Conservation (phyloP, 2,329 filamentous ascomycete species). For the Penicillium vulpinum region DNA sequence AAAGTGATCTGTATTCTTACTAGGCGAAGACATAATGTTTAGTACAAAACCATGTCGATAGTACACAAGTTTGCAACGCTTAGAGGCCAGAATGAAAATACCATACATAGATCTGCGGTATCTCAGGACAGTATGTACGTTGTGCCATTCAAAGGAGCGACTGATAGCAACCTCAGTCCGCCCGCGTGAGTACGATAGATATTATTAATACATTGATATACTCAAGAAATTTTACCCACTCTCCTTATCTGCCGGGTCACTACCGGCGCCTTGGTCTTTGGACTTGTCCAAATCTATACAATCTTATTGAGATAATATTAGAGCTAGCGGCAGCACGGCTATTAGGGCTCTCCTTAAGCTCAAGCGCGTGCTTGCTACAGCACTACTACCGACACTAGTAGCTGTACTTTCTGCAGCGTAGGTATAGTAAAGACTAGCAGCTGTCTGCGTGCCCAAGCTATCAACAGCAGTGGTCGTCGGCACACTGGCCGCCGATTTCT, state of each 20-base stretch:
- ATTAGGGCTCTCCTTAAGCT: not conserved
- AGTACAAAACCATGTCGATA: not conserved
- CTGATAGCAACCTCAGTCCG: not conserved
- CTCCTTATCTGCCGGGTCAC: too few relatives aligned
- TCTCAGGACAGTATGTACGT: not conserved
- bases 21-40: not conserved
- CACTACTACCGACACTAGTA: not conserved
- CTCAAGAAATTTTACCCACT: too few relatives aligned
- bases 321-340: not conserved
- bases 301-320: not conserved
- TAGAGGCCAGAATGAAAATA: not conserved
- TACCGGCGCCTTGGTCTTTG: too few relatives aligned
- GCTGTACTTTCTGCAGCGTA: not conserved
- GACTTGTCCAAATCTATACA: not conserved
- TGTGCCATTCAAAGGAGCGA: not conserved
- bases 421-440: constrained; percentile 1
- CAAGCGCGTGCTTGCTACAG: not conserved
- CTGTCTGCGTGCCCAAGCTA: not conserved
- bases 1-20: not conserved
- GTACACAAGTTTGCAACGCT: too few relatives aligned
- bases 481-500: not conserved
- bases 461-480: not conserved
- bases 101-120: not conserved
- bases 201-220: too few relatives aligned
- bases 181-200: too few relatives aligned